Conservation (phyloP, 306 rosid species). For the Sechiopsis laciniata region DNA sequence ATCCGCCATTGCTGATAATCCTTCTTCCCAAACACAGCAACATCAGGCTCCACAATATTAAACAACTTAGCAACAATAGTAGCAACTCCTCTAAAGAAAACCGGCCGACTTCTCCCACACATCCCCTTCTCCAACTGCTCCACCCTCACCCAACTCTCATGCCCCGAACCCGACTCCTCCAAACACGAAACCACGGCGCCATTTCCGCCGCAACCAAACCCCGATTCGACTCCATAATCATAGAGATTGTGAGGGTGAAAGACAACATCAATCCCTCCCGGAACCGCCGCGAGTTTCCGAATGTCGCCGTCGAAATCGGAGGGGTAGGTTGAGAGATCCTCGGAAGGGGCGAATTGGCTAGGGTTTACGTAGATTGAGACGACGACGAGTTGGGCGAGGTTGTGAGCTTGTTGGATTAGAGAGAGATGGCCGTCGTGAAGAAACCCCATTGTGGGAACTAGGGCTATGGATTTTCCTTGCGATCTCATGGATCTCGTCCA, state of each 20-base stretch:
- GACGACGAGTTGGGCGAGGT: constrained; percentile 38
- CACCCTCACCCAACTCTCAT: constrained; percentile 80
- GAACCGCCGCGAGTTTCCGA: constrained; percentile 43
- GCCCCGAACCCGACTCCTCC: constrained; percentile 53
- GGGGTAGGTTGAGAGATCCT: constrained; percentile 82
- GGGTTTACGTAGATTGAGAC: constrained; percentile 89
- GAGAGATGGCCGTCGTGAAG: constrained; percentile 82
- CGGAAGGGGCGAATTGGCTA: constrained; percentile 75
- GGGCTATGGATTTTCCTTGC: constrained; percentile 47
- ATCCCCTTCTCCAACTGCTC: constrained; percentile 68
- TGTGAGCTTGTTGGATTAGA: constrained; percentile 50
- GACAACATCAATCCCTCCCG: constrained; percentile 68
- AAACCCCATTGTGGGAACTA: constrained; percentile 91
- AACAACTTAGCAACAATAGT: constrained; percentile 78
- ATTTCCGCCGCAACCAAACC: background rate
- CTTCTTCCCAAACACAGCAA: constrained; percentile 84
- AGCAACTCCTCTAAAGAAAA: constrained; percentile 85
- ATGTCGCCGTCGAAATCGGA: constrained; percentile 71
- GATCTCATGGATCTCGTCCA: constrained; percentile 82
- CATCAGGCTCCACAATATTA: constrained; percentile 81
- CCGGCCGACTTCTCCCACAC: constrained; percentile 80
- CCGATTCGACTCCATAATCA: constrained; percentile 35
- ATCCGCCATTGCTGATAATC: constrained; percentile 88
- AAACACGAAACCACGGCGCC: constrained; percentile 38
- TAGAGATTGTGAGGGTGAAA: constrained; percentile 64